phyloP scores from a whole-genome alignment of 164 flowering plant species.

The Akebia trifoliata region DNA sequence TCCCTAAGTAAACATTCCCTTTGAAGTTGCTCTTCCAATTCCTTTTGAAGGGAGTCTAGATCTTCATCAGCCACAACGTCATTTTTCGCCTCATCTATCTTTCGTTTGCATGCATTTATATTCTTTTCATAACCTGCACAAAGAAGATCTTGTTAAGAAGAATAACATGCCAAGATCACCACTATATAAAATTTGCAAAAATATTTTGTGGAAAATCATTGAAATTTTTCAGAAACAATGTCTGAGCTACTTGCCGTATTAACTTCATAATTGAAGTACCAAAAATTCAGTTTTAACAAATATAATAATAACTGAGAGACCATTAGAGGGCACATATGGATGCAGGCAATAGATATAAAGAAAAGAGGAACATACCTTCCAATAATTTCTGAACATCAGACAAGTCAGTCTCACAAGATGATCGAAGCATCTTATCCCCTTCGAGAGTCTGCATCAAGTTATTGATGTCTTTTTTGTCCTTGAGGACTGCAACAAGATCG shows the following conservation, averaged over 20 bases:
- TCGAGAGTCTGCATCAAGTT: conserved; percentile 33
- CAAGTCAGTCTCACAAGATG: conserved; percentile 40
- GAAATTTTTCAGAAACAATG: too few species aligned
- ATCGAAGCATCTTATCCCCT: conserved; percentile 33
- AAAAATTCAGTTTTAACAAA: too few species aligned
- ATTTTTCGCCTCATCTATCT: conserved; percentile 45
- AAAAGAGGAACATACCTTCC: conserved; percentile 35
- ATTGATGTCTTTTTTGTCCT: conserved; percentile 37
- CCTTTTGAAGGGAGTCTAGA: conserved; percentile 42
- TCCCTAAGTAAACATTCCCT: conserved; percentile 39
- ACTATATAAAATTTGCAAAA: too few species aligned
- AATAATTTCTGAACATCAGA: conserved; percentile 29
- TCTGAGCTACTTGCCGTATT: too few species aligned
- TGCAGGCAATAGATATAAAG: not conserved
- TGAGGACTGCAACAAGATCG: conserved; percentile 44
- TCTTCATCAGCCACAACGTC: conserved; percentile 47
- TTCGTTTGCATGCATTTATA: conserved; percentile 51
- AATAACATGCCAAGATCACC: too few species aligned
- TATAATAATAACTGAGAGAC: too few species aligned
- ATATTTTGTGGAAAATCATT: too few species aligned
- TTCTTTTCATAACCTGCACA: conserved; percentile 52
- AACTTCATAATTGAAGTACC: too few species aligned
- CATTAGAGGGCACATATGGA: not conserved
- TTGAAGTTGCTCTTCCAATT: conserved; percentile 44
- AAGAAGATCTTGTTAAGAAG: too few species aligned